Base-by-base conservation (phyloP, 257 asterid genomes). In the Lavandula angustifolia region DNA sequence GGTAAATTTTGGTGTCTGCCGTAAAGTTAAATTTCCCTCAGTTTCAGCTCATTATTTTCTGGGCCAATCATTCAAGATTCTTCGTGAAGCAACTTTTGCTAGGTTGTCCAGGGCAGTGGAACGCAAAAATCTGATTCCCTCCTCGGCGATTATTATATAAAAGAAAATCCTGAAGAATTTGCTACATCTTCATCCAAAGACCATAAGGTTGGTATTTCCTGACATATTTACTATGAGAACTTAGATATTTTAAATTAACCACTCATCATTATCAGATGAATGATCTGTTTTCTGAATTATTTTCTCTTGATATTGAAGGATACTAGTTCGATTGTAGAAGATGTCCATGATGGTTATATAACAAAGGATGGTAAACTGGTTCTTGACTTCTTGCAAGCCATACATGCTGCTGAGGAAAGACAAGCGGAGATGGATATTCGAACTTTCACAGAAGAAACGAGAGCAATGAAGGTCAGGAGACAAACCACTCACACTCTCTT, bases 321-420 rank as follows among this genome's bases (percentile, higher is more conserved):
- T 73, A 50, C 48, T 65, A 71, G 70, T 63, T 77, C 84, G 72
- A 44, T 63, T 41, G 60, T 34, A n/a, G 91, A 87, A 79, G 86
- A 73, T 70, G 68, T 47, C 31, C 43, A 62, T 72, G 95, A 80
- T 62, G 87, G 80, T 71, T 85, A 74, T 77, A 72, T 86, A 84
- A 73, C 94, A 37, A 80, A 82, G 76, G 97, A 94, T 78, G 97
- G 97, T 38, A 88, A 87, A 78, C 59, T 94, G 83, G 84, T 90
- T 77, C 80, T 94, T 73, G 97, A 90, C 80, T 86, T 94, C 73
- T 73, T 94, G 78, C 83, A 90, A 82, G 96, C 96, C 70, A 81
- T 94, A 71, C 99, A 90, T 84, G 96, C 94, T 75, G 97, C 99
- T 62, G 99, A 94, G 80, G 81, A 85, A 70, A 83, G 95, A 75